Percentiles rank a stretch among this genome's conserved stretches.
These are phyloP conservation scores for Letharia lupina DNA, from an alignment of 495 filamentous ascomycete genomes.

Conservation along the genomic window DNA sequence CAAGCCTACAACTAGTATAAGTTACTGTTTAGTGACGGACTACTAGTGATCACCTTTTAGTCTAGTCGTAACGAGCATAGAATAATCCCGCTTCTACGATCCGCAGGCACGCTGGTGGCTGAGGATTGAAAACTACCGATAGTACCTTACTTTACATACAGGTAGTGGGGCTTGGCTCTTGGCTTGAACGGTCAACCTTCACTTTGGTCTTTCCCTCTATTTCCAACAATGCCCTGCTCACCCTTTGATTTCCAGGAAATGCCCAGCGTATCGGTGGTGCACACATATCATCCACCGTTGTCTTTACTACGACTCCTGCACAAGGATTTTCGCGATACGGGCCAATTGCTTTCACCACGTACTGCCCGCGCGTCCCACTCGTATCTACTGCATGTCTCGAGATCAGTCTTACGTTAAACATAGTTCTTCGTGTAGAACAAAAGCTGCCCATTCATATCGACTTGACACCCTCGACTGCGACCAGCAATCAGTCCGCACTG, in stretches of 20 bases:
- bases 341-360: not conserved
- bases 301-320: not conserved
- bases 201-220: not conserved
- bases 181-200: not conserved
- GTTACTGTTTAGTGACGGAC: no score
- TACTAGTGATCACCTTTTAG: no score
- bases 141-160: no score
- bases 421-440: not conserved
- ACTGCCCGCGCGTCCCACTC: not conserved
- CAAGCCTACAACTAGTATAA: no score
- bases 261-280: not conserved
- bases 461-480: not conserved
- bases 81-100: no score
- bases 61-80: no score
- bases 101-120: no score
- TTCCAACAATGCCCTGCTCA: not conserved
- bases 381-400: not conserved
- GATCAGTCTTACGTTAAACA: not conserved
- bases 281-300: not conserved
- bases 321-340: slow-evolving; percentile 2
- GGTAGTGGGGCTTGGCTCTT: not conserved
- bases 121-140: no score
- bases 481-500: not conserved
- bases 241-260: not conserved
- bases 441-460: not conserved